Evolutionary conservation across 2,329 filamentous ascomycete genomes (phyloP).

Genomic region (Paecilomyces niveus): DNA sequence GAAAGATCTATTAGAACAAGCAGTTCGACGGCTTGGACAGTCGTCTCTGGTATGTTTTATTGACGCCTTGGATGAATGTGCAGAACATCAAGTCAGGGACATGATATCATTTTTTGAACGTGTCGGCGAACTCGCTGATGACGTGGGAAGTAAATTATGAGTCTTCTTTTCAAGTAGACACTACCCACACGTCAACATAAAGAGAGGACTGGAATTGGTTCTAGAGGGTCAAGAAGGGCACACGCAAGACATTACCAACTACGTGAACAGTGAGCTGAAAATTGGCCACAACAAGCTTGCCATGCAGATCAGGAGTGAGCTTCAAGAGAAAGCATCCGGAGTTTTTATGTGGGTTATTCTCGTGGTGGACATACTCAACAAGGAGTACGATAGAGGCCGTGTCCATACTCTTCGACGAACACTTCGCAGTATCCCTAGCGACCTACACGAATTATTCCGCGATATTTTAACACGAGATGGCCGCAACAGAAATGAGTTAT

Average conservation of each 20-base stretch:
- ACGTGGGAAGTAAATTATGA: constrained; percentile 10
- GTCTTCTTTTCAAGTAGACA: constrained; percentile 39
- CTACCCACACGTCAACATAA: constrained; percentile 35
- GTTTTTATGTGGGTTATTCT: constrained; percentile 42
- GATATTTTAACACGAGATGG: constrained; percentile 45
- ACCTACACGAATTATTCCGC: constrained; percentile 44
- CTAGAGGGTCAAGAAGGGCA: constrained; percentile 37
- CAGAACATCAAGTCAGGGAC: constrained; percentile 29
- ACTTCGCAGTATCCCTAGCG: constrained; percentile 33
- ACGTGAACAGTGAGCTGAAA: constrained; percentile 8
- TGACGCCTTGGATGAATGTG: constrained; percentile 43
- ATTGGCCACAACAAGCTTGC: constrained; percentile 14
- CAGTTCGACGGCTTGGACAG: constrained; percentile 7
- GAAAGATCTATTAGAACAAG: constrained; percentile 11
- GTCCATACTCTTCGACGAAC: constrained; percentile 21
- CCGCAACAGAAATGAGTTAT: constrained; percentile 32
- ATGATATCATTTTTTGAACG: constrained; percentile 32
- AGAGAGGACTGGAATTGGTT: constrained; percentile 21
- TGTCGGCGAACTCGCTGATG: constrained; percentile 14
- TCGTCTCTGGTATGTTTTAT: constrained; percentile 27
- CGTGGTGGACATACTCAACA: constrained; percentile 39
- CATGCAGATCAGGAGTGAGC: constrained; percentile 17
- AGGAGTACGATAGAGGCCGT: constrained; percentile 24
- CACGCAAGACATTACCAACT: constrained; percentile 17
- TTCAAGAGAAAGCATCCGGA: constrained; percentile 32